These are phyloP conservation scores for Xerocomellus chrysenteron DNA, from an alignment of 768 basidiomycete genomes.

Conservation along the genomic window DNA sequence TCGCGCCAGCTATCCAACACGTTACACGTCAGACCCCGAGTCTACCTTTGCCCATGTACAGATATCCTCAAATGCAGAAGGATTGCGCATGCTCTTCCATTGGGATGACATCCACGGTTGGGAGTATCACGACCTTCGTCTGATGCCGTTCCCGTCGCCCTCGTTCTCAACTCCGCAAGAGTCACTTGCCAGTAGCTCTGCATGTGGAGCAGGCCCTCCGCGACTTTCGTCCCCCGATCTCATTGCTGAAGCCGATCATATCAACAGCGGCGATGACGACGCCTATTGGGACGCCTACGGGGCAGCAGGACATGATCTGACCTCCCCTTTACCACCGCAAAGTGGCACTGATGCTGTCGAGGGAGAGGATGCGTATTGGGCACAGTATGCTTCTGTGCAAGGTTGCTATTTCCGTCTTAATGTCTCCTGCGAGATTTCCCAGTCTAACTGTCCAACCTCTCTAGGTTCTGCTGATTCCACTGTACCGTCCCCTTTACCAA, in stretches of 20 bases:
- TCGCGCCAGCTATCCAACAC: constrained; percentile 31
- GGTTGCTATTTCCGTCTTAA: constrained; percentile 41
- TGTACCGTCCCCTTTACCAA: constrained; percentile 48
- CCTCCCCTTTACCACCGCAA: constrained; percentile 15
- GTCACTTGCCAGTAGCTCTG: constrained; percentile 28
- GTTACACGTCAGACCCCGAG: constrained; percentile 50
- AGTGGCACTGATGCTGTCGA: constrained; percentile 11
- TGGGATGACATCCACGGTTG: constrained; percentile 58
- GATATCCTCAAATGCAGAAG: constrained; percentile 38
- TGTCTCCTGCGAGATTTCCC: neutral
- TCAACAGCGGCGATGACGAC: constrained; percentile 41
- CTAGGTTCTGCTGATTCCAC: constrained; percentile 74
- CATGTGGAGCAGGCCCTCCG: neutral
- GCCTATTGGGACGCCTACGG: constrained; percentile 72
- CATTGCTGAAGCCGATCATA: constrained; percentile 16
- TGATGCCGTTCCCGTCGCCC: constrained; percentile 68
- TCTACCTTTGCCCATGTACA: constrained; percentile 56
- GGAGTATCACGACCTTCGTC: constrained; percentile 67
- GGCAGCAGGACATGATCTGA: constrained; percentile 32
- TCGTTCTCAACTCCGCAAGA: constrained; percentile 30
- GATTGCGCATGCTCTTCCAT: constrained; percentile 63
- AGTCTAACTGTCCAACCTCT: constrained; percentile 3
- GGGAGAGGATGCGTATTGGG: constrained; percentile 71
- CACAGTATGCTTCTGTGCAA: constrained; percentile 67
- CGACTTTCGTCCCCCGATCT: neutral